Conservation (phyloP, 164 flowering plant genomes). For the Magnolia sinica region DNA sequence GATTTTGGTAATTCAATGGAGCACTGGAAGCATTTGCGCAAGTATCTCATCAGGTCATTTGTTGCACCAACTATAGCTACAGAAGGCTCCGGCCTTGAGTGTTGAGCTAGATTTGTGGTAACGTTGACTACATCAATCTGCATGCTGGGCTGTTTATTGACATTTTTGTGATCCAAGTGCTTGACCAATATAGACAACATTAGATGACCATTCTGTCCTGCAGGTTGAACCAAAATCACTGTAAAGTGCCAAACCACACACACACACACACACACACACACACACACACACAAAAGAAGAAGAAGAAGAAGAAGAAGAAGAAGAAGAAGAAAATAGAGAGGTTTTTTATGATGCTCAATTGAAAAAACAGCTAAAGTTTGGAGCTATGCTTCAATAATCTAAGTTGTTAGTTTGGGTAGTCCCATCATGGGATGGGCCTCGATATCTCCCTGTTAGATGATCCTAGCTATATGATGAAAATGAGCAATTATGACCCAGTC, state of each 20-base stretch:
- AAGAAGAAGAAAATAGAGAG: not conserved
- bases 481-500: not conserved
- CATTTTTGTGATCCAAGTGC: constrained; percentile 87
- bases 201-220: constrained; percentile 68
- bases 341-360: not conserved
- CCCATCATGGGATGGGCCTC: not conserved
- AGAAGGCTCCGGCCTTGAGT: constrained; percentile 52
- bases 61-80: constrained; percentile 60
- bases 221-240: not conserved
- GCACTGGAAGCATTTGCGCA: constrained; percentile 70
- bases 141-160: constrained; percentile 46
- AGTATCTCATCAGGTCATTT: constrained; percentile 64
- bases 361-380: not conserved
- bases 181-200: constrained; percentile 69
- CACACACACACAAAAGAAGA: too few relatives aligned
- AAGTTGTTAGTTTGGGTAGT: not conserved
- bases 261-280: too few relatives aligned
- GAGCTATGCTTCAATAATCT: not conserved
- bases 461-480: not conserved
- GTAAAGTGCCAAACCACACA: not conserved
- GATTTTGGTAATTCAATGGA: constrained; percentile 43
- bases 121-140: constrained; percentile 55
- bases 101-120: constrained; percentile 44
- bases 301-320: too few relatives aligned
- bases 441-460: not conserved